Conservation (phyloP, 108 stramenopile genomes). For the Nitzschia inconspicua region DNA sequence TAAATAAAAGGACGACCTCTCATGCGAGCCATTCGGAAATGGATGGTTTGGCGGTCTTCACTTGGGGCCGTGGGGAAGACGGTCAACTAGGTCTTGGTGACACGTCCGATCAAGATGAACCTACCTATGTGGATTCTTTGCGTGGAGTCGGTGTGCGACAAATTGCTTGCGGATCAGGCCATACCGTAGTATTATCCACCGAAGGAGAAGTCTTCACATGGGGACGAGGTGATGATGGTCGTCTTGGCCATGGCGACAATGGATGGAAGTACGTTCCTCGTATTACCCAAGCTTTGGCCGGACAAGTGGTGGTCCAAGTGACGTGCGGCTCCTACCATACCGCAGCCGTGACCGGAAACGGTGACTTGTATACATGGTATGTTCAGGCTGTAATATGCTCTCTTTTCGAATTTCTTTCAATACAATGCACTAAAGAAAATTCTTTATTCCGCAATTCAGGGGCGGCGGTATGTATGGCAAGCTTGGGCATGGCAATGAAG, state of each 20-base stretch:
- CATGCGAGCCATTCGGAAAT: not conserved
- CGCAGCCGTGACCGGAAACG: constrained; percentile 87
- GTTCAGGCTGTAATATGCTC: not conserved
- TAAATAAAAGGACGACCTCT: not conserved
- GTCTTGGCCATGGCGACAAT: constrained; percentile 93
- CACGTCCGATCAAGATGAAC: constrained; percentile 81
- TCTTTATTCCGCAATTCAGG: constrained; percentile 24
- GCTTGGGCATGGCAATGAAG: constrained; percentile 92
- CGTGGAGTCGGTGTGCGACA: constrained; percentile 87
- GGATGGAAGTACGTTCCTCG: constrained; percentile 96
- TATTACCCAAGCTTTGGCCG: constrained; percentile 71
- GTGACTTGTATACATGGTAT: constrained; percentile 84
- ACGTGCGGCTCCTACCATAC: constrained; percentile 95
- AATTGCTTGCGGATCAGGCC: constrained; percentile 92
- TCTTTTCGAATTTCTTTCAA: not conserved
- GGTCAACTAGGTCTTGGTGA: constrained; percentile 83
- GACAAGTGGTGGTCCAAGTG: constrained; percentile 80
- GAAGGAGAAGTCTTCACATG: constrained; percentile 96
- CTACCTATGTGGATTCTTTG: constrained; percentile 88
- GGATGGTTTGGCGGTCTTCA: constrained; percentile 73
- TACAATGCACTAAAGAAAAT: not conserved
- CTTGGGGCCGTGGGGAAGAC: constrained; percentile 91
- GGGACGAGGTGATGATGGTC: constrained; percentile 63
- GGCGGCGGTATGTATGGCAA: constrained; percentile 98
- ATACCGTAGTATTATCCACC: constrained; percentile 88